These are phyloP conservation scores for Malus asiatica DNA, from an alignment of 306 rosid species.

Conservation along the genomic window DNA sequence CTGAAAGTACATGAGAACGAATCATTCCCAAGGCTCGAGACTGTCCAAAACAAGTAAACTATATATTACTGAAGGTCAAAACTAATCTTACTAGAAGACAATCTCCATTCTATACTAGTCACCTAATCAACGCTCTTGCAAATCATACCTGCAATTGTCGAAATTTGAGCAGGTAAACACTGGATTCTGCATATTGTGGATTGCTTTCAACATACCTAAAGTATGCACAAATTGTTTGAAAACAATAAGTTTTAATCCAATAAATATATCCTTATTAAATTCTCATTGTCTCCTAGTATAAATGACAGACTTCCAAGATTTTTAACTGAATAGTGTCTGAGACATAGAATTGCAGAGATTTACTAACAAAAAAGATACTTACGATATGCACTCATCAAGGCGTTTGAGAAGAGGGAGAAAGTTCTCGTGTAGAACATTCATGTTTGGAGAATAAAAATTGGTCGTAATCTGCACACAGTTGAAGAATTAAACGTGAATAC, in stretches of 20 bases:
- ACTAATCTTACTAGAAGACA: slow-evolving; percentile 2
- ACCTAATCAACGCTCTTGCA: slow-evolving; percentile 8
- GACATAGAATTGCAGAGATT: slow-evolving; percentile 1
- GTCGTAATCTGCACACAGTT: slow-evolving; percentile 63
- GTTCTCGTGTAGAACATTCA: slow-evolving; percentile 78
- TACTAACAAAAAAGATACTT: slow-evolving; percentile 31
- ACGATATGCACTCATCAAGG: slow-evolving; percentile 95
- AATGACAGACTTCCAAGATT: background rate
- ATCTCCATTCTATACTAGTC: slow-evolving; percentile 6
- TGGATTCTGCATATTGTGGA: slow-evolving; percentile 94
- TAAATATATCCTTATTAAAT: background rate
- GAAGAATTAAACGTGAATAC: slow-evolving; percentile 14
- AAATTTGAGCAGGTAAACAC: slow-evolving; percentile 92
- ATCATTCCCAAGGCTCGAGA: slow-evolving; percentile 96
- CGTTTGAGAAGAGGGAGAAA: slow-evolving; percentile 87
- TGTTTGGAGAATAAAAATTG: slow-evolving; percentile 87
- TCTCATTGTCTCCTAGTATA: background rate
- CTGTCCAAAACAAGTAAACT: slow-evolving; percentile 41
- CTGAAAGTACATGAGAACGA: slow-evolving; percentile 76
- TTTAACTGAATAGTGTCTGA: background rate
- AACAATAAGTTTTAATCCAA: background rate
- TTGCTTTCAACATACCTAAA: slow-evolving; percentile 87
- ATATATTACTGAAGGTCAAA: slow-evolving; percentile 17
- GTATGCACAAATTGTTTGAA: slow-evolving; percentile 12
- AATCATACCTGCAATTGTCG: slow-evolving; percentile 84